Evolutionary conservation across 2,329 filamentous ascomycete genomes (phyloP).

Genomic region (Diplodia intermedia): DNA sequence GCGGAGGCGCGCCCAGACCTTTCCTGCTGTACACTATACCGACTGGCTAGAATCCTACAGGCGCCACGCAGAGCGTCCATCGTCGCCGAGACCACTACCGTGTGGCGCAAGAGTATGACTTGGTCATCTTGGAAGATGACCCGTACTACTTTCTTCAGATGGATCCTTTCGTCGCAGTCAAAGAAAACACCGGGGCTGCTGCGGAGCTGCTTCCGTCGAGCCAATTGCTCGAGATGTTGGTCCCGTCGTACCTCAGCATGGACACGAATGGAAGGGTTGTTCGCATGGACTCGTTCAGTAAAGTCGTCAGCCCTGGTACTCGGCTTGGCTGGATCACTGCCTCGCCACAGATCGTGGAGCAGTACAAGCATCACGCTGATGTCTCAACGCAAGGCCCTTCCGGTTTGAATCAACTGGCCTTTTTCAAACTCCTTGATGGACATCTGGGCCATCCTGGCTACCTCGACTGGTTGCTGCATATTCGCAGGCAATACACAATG

Average conservation of each 20-base stretch:
- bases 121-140: constrained; percentile 90
- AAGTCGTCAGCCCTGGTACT: constrained; percentile 83
- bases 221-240: constrained; percentile 74
- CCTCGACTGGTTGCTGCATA: constrained; percentile 83
- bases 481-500: constrained; percentile 80
- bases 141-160: constrained; percentile 95
- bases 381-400: constrained; percentile 83
- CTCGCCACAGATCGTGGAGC: constrained; percentile 81
- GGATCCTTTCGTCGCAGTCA: constrained; percentile 70
- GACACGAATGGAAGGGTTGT: constrained; percentile 88
- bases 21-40: constrained; percentile 74
- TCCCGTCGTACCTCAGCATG: constrained; percentile 78
- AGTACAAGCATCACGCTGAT: constrained; percentile 83
- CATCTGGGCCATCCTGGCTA: constrained; percentile 93
- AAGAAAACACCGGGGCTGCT: constrained; percentile 54
- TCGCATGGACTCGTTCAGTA: constrained; percentile 91
- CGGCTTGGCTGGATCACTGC: constrained; percentile 89
- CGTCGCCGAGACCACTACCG: constrained; percentile 76
- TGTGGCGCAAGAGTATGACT: constrained; percentile 81
- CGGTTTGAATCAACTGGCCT: constrained; percentile 80
- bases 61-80: constrained; percentile 74
- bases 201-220: constrained; percentile 63
- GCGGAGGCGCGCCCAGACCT: constrained; percentile 65
- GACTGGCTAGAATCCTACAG: constrained; percentile 90
- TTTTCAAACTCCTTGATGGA: constrained; percentile 91